Conservation (phyloP, 2,329 filamentous ascomycete species). For the Gaeumannomyces sp. region DNA sequence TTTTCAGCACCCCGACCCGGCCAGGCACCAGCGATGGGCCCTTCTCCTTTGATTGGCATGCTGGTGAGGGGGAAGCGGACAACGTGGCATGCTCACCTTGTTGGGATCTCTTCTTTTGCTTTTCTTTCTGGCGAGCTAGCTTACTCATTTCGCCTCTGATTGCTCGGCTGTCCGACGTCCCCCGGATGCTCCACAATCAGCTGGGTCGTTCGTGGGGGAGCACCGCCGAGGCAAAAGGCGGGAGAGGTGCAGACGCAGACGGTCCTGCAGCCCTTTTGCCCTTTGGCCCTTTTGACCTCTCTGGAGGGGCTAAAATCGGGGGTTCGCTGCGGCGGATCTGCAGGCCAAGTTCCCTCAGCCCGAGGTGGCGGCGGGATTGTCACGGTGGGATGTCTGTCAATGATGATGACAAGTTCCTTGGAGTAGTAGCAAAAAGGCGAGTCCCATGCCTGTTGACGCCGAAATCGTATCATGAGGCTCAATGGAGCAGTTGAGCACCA, state of each 20-base stretch:
- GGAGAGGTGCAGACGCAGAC: background rate
- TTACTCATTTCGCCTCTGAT: background rate
- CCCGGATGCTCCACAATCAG: background rate
- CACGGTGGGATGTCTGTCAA: background rate
- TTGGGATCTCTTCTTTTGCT: background rate
- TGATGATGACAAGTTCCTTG: background rate
- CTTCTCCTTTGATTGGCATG: too few relatives aligned
- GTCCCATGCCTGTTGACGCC: background rate
- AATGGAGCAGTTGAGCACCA: background rate
- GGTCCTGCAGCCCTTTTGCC: background rate
- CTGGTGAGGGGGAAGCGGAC: too few relatives aligned
- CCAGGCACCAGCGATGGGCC: too few relatives aligned
- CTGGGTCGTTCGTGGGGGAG: background rate
- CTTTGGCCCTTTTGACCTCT: background rate
- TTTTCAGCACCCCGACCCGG: background rate
- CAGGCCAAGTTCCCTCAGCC: background rate
- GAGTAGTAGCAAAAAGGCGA: background rate
- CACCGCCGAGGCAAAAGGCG: background rate
- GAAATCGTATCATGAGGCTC: background rate
- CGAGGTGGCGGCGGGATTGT: background rate
- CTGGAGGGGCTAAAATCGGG: background rate
- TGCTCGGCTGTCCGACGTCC: background rate
- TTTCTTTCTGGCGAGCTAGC: background rate
- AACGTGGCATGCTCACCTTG: background rate
- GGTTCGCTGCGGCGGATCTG: background rate